phyloP scores from a whole-genome alignment of 495 filamentous ascomycete genomes.

The Halenospora varia region DNA sequence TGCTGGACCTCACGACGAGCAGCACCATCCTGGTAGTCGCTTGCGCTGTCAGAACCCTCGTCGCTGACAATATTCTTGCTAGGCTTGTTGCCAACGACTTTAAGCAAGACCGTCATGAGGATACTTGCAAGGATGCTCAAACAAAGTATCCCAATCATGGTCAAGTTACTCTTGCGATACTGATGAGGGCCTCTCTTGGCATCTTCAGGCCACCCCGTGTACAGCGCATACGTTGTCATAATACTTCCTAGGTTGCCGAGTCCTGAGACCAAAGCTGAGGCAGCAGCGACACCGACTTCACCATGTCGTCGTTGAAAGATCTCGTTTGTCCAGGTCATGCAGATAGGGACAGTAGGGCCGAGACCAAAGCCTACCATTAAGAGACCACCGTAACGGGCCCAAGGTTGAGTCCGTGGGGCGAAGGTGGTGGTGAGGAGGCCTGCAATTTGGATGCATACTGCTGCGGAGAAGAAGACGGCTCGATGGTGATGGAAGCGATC shows the following conservation, averaged over 20 bases:
- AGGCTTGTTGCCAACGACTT: conserved; percentile 53
- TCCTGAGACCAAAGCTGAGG: conserved; percentile 79
- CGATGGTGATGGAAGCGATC: conserved; percentile 83
- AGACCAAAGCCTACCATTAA: conserved; percentile 88
- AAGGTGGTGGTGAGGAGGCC: conserved; percentile 79
- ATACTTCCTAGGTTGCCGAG: conserved; percentile 83
- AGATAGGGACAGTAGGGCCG: conserved; percentile 86
- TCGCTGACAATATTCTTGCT: conserved; percentile 42
- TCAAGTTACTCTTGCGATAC: conserved; percentile 78
- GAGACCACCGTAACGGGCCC: conserved; percentile 85
- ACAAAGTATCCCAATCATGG: conserved; percentile 83
- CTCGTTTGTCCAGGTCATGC: conserved; percentile 90
- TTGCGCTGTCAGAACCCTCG: conserved; percentile 37
- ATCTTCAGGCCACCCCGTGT: conserved; percentile 79
- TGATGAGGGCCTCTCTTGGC: conserved; percentile 59
- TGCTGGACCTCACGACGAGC: conserved; percentile 64
- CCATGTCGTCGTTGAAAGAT: conserved; percentile 87
- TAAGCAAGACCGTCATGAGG: conserved; percentile 62
- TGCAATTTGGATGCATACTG: conserved; percentile 73
- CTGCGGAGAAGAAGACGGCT: conserved; percentile 75
- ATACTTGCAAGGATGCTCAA: conserved; percentile 69
- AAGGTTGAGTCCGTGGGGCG: conserved; percentile 61
- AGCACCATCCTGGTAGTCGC: conserved; percentile 62
- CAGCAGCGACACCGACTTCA: conserved; percentile 89
- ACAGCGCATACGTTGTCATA: conserved; percentile 83